Evolutionary conservation across 177 flowering plant species (phyloP).

Genomic region (Vitis hybrid): DNA sequence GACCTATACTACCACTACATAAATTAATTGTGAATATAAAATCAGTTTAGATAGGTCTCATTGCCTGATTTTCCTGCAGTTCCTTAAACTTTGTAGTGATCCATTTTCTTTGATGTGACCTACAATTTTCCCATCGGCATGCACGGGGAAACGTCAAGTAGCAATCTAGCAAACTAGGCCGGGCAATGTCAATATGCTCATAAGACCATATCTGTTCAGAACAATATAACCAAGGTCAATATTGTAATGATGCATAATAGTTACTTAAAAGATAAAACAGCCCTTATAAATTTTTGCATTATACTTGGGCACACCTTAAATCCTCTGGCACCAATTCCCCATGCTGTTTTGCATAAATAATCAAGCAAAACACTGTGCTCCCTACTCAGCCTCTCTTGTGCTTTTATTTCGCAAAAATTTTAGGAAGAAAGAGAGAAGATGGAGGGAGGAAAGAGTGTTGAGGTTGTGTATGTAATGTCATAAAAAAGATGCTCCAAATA

Average conservation of each 20-base stretch:
- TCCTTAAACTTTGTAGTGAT: constrained; percentile 23
- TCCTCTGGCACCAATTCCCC: no score
- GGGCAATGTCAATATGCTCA: constrained; percentile 40
- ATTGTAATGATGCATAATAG: background rate
- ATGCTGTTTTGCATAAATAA: no score
- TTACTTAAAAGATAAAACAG: background rate
- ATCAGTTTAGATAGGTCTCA: background rate
- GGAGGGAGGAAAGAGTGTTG: no score
- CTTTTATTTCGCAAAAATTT: no score
- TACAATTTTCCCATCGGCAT: constrained; percentile 35
- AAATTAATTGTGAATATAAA: background rate
- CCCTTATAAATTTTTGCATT: no score
- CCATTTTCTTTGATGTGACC: constrained; percentile 22
- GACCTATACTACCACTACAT: background rate
- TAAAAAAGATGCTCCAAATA: no score
- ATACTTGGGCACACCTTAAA: no score
- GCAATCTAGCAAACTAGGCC: constrained; percentile 20
- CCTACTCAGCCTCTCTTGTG: no score
- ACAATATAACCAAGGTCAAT: background rate
- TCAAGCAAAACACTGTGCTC: no score
- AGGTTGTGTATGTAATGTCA: no score
- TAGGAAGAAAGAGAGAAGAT: no score
- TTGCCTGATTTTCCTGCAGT: constrained; percentile 32
- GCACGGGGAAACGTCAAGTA: constrained; percentile 28
- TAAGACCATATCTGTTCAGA: constrained; percentile 39